Evolutionary conservation across 2,329 filamentous ascomycete genomes (phyloP), one percentile per base, ranked within the genome.

Genomic region (Epichloe uncinata): DNA sequence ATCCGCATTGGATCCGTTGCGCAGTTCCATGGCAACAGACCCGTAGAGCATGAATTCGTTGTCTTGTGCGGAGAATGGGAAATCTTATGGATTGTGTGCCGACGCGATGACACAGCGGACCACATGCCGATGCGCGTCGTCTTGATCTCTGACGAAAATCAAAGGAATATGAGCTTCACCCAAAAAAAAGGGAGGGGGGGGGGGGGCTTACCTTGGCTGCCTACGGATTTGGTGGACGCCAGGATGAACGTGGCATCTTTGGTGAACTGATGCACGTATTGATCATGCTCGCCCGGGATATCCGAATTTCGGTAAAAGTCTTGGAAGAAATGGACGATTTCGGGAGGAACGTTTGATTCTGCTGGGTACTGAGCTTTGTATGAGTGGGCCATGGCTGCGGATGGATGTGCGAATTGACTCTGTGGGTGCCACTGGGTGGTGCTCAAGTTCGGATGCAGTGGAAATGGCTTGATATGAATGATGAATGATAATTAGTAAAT

Each of bases 31-130:
- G 8, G 57, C 54, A 16, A 67, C 63, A 2, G 46, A 44, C 0
- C 65, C 65, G 40, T 62, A 59, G 8, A 67, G 56, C 62, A 66
- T 65, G 20, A 64, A 58, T 35, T 65, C 61, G 8, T 55, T 55
- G 4, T 58, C 46, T 5, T 55, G 54, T 5, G 48, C 45, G 1
- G 58, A 59, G 38, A 61, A 65, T 1, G 61, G 60, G 40, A 65
- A 11, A 65, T 54, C 43, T 63, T 61, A 44, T 50, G 46, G 15
- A 66, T 50, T 0, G 56, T 54, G 53, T 67, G 65, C 34, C 56
- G 55, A 11, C 64, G 59, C 4, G 57, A 54, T 3, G 52, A 50
- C 15, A 66, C 61, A 4, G 51, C 50, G 1, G 55, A 51, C 63
- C 62, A 66, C 60, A 67, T 65, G 37, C 55, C 56, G 18, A 59